Base-by-base conservation (phyloP, 164 flowering plant species). In the Magnolia sinica region DNA sequence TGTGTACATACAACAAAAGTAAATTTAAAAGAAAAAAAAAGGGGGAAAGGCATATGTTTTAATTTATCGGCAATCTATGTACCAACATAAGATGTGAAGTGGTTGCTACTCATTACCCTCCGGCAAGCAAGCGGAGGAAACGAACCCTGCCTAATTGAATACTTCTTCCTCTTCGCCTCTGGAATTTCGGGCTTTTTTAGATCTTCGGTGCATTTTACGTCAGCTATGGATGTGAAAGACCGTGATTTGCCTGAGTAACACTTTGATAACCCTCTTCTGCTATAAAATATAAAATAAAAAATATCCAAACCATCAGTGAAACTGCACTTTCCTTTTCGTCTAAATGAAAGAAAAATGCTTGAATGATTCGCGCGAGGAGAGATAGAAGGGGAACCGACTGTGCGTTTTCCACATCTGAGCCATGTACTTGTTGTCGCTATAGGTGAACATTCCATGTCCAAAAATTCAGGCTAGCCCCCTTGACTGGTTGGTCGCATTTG, bases 241-340 rank as follows among this genome's bases (percentile, higher is more conserved):
- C 88, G 83, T 18, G 94, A 77, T 82, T 87, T 89, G 71, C 91
- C 91, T 0, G 91, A 89, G 72, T 86, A 90, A 64, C 77, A 87
- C 79, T 84, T 83, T 18, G 91, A 90, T 79, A 90, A 81, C 20
- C 94, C 91, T 82, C 89, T 85, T 85, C 89, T 90, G 84, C 83
- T 73, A 65, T 31, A 14, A 23, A 10, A 69, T n/a, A n/a, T 55
- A 19, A 73, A 67, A 23, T 23, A 55, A 20, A 20, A 52, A 11
- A 13, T 0, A n/a, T 18, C 1, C 5, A 4, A 37, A 37, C 5
- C 45, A 37, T 37, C 5, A 6, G 5, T 37, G 45, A 37, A 37
- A 37, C 5, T 4, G 5, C 45, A 37, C 45, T 37, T 37, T 37
- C 45, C 45, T 37, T 37, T 37, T 3, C 1, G 45, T 37, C 45